Evolutionary conservation across 2,329 filamentous ascomycete species (phyloP), one percentile per base, ranked within the genome.

Genomic region (Colletotrichum simmondsii): DNA sequence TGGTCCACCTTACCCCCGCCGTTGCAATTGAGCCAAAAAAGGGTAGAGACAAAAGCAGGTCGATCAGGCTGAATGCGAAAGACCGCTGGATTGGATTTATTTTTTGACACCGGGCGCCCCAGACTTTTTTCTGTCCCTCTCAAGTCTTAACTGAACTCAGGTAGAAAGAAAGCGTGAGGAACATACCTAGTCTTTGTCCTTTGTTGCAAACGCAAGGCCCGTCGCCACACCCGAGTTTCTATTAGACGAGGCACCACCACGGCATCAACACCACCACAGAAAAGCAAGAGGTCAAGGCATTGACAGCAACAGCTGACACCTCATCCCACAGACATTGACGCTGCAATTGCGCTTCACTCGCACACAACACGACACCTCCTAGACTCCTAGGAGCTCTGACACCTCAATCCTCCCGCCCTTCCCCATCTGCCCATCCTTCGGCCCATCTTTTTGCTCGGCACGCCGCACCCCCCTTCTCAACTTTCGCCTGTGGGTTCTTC

Each of bases 191-290:
- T 12, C 63, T 52, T 49, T 63, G 57, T 56, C 60, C 58, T 65
- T 70, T 72, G 66, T 70, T 57, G 32, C 70, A 70, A 70, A 70
- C 70, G 49, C 61, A 60, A 70, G 37, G 46, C 60, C 28, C 65
- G 32, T 35, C 4, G 32, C 28, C 22, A 32, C 60, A 56, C 46
- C 70, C 46, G 28, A 26, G 60, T 61, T 61, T 72, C 60, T 60
- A 26, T 52, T 61, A 61, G 70, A 57, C 35, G 30, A 59, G 53
- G 53, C 42, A 30, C 26, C 24, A 63, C 26, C 58, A 72, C 35
- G 35, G 35, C 35, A 62, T 35, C 67, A 35, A 35, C 11, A 37
- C 59, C 28, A 28, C 57, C 65, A 54, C 26, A 26, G 42, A 59
- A 46, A 32, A 24, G 49, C 49, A 56, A 63, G 19, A 11, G 19